Conservation (phyloP, 139 green algal species). For the Pycnococcus provasolii region DNA sequence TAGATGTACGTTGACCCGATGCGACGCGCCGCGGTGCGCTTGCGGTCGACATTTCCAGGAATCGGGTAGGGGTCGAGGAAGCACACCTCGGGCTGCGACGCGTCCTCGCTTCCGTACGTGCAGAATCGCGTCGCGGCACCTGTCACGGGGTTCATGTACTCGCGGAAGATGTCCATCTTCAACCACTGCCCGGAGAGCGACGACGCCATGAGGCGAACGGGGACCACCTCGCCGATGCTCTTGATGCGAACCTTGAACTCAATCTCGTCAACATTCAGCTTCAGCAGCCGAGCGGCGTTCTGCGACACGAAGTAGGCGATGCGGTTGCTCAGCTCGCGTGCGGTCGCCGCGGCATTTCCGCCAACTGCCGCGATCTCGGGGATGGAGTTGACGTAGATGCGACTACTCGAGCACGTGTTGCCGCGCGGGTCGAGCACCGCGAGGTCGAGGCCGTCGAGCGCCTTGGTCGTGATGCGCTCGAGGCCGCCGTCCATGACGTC, state of each 20-base stretch:
- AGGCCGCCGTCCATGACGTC: constrained; percentile 22
- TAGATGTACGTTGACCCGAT: constrained; percentile 26
- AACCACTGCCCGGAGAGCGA: constrained; percentile 29
- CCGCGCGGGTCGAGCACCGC: constrained; percentile 13
- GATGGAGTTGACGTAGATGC: constrained; percentile 30
- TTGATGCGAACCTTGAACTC: constrained; percentile 19
- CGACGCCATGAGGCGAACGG: constrained; percentile 25
- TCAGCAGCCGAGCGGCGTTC: constrained; percentile 17
- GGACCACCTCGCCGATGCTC: constrained; percentile 7
- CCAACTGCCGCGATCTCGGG: too few species aligned
- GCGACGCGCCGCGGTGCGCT: constrained; percentile 7
- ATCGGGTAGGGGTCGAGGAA: constrained; percentile 25
- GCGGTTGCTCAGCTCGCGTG: too few species aligned
- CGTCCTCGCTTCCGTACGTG: constrained; percentile 9
- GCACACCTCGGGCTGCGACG: constrained; percentile 14
- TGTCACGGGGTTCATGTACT: constrained; percentile 23
- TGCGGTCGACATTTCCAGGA: constrained; percentile 8
- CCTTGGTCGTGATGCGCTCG: constrained; percentile 20
- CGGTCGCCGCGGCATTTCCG: too few species aligned
- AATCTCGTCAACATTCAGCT: constrained; percentile 33
- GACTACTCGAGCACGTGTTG: constrained; percentile 1
- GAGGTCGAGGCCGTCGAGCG: constrained; percentile 24
- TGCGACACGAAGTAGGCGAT: constrained; percentile 14
- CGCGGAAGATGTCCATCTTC: constrained; percentile 27
- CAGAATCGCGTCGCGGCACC: constrained; percentile 24